Conservation (phyloP, 2,329 filamentous ascomycete genomes). For the Colletotrichum tofieldiae region DNA sequence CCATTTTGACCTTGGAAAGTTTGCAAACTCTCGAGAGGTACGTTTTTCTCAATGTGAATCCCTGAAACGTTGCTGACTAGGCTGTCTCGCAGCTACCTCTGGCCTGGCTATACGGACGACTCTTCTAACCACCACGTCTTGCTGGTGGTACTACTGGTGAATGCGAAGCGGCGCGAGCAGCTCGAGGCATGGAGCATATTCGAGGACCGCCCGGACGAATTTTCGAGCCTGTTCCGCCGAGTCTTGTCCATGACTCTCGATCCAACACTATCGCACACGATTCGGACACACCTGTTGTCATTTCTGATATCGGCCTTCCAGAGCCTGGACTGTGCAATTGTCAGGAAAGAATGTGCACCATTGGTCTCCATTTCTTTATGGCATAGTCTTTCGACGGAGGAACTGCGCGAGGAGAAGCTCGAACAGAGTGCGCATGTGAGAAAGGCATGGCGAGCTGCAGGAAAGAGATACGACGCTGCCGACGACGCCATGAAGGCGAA, state of each 20-base stretch:
- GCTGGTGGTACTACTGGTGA: constrained; percentile 87
- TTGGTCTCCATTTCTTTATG: constrained; percentile 95
- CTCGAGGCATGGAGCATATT: constrained; percentile 94
- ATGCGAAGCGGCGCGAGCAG: constrained; percentile 89
- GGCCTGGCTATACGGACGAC: constrained; percentile 92
- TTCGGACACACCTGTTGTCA: constrained; percentile 87
- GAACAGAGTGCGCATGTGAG: constrained; percentile 81
- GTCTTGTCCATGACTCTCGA: constrained; percentile 90
- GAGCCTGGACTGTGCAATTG: constrained; percentile 88
- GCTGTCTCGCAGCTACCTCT: constrained; percentile 78
- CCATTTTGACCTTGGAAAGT: constrained; percentile 88
- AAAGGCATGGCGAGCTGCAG: constrained; percentile 92
- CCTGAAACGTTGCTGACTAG: constrained; percentile 46
- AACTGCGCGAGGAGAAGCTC: constrained; percentile 80
- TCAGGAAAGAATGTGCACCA: constrained; percentile 96
- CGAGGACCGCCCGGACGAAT: constrained; percentile 82
- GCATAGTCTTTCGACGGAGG: constrained; percentile 90
- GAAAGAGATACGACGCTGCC: constrained; percentile 88
- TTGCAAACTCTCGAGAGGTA: constrained; percentile 90
- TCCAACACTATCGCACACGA: constrained; percentile 72
- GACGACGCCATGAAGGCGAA: constrained; percentile 85
- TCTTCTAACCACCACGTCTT: constrained; percentile 94
- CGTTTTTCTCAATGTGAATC: constrained; percentile 36
- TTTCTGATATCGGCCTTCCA: constrained; percentile 96
- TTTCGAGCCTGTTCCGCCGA: constrained; percentile 90